A percentile compares a stretch with the other conserved stretches of the same genome.
Evolutionary conservation across 139 green algal species (phyloP).

Genomic region (Volvox reticuliferus): DNA sequence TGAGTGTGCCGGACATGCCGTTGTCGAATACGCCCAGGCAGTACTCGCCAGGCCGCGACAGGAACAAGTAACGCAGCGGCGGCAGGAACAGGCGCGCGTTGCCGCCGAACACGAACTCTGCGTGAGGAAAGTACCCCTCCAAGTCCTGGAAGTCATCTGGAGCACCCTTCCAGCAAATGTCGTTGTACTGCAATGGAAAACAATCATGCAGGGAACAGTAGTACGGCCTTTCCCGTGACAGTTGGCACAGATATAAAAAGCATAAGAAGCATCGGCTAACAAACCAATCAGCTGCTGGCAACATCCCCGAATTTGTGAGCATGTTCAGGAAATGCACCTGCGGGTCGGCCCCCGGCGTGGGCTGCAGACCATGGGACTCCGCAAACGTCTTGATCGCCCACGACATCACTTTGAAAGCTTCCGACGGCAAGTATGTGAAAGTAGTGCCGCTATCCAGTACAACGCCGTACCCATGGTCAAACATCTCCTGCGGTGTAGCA

Average conservation of each 20-base stretch:
- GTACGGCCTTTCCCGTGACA: too few relatives aligned
- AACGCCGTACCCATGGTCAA: constrained; percentile 83
- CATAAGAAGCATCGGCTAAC: too few relatives aligned
- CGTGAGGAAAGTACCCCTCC: constrained; percentile 73
- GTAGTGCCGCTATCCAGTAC: constrained; percentile 97
- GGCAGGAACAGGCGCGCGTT: constrained; percentile 62
- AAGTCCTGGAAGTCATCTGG: constrained; percentile 64
- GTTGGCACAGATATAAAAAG: too few relatives aligned
- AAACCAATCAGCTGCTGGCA: too few relatives aligned
- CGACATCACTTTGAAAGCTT: constrained; percentile 76
- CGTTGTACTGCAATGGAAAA: constrained; percentile 76
- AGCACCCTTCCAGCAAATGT: constrained; percentile 87
- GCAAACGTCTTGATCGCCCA: constrained; percentile 47
- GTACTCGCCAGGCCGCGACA: constrained; percentile 75
- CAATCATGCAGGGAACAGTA: too few relatives aligned
- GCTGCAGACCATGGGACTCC: constrained; percentile 52
- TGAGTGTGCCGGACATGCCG: constrained; percentile 76
- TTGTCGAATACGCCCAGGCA: constrained; percentile 97
- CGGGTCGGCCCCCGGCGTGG: constrained; percentile 62
- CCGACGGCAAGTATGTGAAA: constrained; percentile 93
- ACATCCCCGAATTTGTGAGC: too few relatives aligned
- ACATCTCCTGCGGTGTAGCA: constrained; percentile 11
- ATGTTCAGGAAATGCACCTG: constrained; percentile 39
- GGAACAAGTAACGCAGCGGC: constrained; percentile 93
- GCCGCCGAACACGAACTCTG: constrained; percentile 75